Conservation (phyloP, 768 basidiomycete genomes). For the Lentinula lateritia region DNA sequence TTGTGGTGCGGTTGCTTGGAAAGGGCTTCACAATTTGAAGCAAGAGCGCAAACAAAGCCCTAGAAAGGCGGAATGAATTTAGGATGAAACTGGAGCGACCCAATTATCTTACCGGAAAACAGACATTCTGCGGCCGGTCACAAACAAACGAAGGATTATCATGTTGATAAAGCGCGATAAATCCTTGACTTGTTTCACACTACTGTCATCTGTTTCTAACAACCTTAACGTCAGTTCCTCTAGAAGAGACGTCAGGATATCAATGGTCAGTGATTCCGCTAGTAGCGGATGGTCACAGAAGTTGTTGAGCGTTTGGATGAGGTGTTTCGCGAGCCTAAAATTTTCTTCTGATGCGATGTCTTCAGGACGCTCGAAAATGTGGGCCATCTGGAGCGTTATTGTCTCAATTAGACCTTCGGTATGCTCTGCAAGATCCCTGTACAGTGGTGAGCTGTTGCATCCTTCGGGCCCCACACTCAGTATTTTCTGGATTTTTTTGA, state of each 20-base stretch:
- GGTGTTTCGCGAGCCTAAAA: slow-evolving; percentile 92
- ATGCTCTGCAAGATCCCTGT: slow-evolving; percentile 74
- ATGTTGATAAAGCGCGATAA: slow-evolving; percentile 96
- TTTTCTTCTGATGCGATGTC: slow-evolving; percentile 71
- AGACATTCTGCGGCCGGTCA: slow-evolving; percentile 83
- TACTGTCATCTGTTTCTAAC: slow-evolving; percentile 88
- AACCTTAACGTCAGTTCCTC: slow-evolving; percentile 89
- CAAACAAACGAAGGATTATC: slow-evolving; percentile 92
- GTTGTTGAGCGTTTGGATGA: slow-evolving; percentile 92
- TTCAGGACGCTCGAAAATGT: slow-evolving; percentile 81
- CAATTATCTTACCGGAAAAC: slow-evolving; percentile 70
- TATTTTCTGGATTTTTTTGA: slow-evolving; percentile 90
- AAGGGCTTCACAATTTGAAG: slow-evolving; percentile 82
- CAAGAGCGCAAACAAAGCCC: slow-evolving; percentile 76
- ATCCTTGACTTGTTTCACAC: slow-evolving; percentile 82
- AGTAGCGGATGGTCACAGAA: slow-evolving; percentile 90
- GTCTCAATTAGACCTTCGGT: slow-evolving; percentile 85
- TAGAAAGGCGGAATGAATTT: slow-evolving; percentile 20
- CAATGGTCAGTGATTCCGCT: slow-evolving; percentile 81
- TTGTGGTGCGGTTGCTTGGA: slow-evolving; percentile 62
- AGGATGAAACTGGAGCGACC: slow-evolving; percentile 6
- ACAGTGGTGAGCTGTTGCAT: slow-evolving; percentile 61
- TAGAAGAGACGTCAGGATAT: slow-evolving; percentile 79
- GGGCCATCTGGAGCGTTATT: slow-evolving; percentile 86
- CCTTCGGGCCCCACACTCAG: slow-evolving; percentile 71